Conservation (phyloP, 306 rosid genomes). For the Ochetophila trinervis region DNA sequence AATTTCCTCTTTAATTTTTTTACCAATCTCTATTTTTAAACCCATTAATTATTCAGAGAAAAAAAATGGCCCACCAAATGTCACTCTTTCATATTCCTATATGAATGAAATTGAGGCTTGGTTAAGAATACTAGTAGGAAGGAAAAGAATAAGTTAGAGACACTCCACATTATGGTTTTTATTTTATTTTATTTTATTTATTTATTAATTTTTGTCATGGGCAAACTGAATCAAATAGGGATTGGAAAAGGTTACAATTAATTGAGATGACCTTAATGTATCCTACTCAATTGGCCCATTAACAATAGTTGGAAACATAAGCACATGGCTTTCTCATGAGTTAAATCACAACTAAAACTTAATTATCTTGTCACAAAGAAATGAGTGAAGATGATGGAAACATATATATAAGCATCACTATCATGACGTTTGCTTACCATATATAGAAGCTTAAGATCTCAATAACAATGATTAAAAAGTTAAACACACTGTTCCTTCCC, state of each 20-base stretch:
- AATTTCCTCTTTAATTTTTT: too few species aligned
- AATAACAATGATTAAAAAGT: conserved; percentile 33
- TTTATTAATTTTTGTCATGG: too few species aligned
- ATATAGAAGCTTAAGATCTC: conserved; percentile 61
- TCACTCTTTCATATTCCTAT: too few species aligned
- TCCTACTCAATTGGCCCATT: conserved; percentile 60
- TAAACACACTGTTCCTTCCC: conserved; percentile 19
- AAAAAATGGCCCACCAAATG: too few species aligned
- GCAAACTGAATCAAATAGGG: conserved; percentile 11
- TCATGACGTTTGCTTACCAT: conserved; percentile 50
- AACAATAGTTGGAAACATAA: conserved; percentile 53
- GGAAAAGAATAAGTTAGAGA: conserved; percentile 39
- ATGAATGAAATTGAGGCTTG: too few species aligned
- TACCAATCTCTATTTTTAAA: too few species aligned
- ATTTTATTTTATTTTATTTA: too few species aligned
- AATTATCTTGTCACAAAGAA: conserved; percentile 53
- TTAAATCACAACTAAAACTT: conserved; percentile 47
- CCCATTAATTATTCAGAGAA: too few species aligned
- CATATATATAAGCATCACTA: conserved; percentile 39
- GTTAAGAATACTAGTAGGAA: too few species aligned
- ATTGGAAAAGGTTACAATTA: conserved; percentile 36
- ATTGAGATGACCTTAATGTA: conserved; percentile 55
- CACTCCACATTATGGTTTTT: conserved; percentile 41
- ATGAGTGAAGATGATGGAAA: conserved; percentile 50
- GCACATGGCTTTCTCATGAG: conserved; percentile 77